Base-by-base conservation (phyloP, 148 eudicot genomes). In the Rhododendron vialii region DNA sequence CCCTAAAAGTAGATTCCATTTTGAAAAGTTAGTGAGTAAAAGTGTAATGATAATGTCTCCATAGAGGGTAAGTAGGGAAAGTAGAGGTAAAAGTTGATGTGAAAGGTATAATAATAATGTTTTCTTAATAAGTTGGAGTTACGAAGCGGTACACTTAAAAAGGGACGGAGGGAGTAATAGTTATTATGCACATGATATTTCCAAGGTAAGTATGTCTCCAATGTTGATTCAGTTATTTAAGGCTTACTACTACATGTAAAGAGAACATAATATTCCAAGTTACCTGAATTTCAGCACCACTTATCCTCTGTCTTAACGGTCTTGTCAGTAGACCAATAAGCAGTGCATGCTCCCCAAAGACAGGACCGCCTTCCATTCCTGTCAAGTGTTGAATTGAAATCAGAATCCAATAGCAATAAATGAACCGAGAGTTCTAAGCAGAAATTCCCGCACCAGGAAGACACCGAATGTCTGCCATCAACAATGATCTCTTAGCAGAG, bases 281-380 rank as follows among this genome's bases (percentile, higher is more conserved):
- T 88, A 97, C 99, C 99, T 97, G 99, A 82, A 97, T 89, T 90
- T 97, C 98, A 55, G 98, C 94, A 80, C 98, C 98, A 75, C 95
- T 94, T 86, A 78, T 90, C 87, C 83, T 92, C 86, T 97, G 99
- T 55, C 98, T 90, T 85, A 97, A 86, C 17, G 99, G 99, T 88
- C 94, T 89, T 63, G 90, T 91, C 61, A 97, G 92, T 45, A 95
- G 85, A 86, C 99, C 99, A 86, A 95, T 87, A 81, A 96, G 89
- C n/a, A 89, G 88, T 69, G 92, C 92, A 83, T 87, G 79, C 87
- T 92, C 91, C 71, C 95, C 94, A 88, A 95, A 94, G 82, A 96
- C 91, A 84, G 98, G 98, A 85, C 94, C 83, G 82, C 99, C 99
- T 92, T 97, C 99, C 98, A 93, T 97, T 89, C 99, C 99, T 97